phyloP scores from a whole-genome alignment of 768 basidiomycete species.

The Candolleomyces eurysporus region DNA sequence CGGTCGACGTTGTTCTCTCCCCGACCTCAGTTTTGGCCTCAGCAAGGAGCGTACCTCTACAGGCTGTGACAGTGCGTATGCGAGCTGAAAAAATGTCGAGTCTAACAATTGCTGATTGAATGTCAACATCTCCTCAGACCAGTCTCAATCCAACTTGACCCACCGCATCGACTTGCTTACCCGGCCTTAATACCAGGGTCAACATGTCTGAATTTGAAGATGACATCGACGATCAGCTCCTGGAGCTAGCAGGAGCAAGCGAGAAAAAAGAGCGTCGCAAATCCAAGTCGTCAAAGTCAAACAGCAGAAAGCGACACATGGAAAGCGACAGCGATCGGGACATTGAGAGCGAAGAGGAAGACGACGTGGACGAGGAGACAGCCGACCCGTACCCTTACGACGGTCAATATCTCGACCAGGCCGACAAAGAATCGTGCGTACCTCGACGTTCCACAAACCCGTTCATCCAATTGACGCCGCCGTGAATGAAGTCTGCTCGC shows the following conservation, averaged over 20 bases:
- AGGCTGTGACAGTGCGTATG: too few species aligned
- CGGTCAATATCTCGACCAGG: constrained; percentile 85
- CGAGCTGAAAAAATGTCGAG: too few species aligned
- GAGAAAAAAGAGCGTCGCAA: constrained; percentile 62
- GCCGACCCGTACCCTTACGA: constrained; percentile 84
- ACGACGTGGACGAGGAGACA: constrained; percentile 18
- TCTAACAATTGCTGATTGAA: too few species aligned
- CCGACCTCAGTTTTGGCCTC: neutral
- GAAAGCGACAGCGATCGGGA: constrained; percentile 52
- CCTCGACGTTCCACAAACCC: neutral
- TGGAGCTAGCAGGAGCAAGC: constrained; percentile 71
- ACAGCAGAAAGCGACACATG: constrained; percentile 63
- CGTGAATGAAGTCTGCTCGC: constrained; percentile 56
- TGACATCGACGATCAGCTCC: constrained; percentile 69
- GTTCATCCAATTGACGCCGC: neutral
- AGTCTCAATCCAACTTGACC: neutral
- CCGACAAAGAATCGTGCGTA: constrained; percentile 77
- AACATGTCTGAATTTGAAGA: constrained; percentile 48
- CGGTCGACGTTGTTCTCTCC: neutral
- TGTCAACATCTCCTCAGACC: too few species aligned
- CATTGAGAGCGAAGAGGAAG: constrained; percentile 65
- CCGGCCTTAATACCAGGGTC: neutral
- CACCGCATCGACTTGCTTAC: neutral
- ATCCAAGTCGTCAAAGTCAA: constrained; percentile 41
- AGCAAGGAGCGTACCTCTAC: neutral